Evolutionary conservation across 192 early-diverging fungal species (phyloP).

Genomic region (Mortierella antarctica): DNA sequence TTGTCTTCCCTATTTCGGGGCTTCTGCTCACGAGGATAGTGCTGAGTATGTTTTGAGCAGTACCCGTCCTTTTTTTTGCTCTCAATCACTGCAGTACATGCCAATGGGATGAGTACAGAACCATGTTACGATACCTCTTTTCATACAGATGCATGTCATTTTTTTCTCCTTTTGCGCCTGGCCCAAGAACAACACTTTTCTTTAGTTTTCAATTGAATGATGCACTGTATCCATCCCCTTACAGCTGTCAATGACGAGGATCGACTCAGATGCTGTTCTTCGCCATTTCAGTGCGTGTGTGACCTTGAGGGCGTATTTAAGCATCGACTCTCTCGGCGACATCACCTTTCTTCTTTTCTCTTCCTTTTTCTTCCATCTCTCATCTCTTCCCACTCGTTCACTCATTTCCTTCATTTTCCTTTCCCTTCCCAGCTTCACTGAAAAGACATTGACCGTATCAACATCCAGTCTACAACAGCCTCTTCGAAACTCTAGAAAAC

Average conservation of each 20-base stretch:
- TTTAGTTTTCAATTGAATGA: too few species aligned
- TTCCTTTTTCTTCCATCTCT: not conserved
- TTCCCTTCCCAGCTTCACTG: not conserved
- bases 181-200: too few species aligned
- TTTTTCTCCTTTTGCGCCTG: not conserved
- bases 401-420: not conserved
- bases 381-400: not conserved
- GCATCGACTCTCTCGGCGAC: not conserved
- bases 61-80: constrained; percentile 2
- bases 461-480: not conserved
- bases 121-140: not conserved
- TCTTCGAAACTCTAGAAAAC: not conserved
- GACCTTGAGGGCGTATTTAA: too few species aligned
- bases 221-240: too few species aligned
- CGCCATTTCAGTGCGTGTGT: too few species aligned
- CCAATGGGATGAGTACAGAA: not conserved
- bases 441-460: not conserved
- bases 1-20: constrained; percentile 7
- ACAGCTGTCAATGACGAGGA: too few species aligned
- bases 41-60: not conserved
- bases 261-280: too few species aligned
- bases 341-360: constrained; percentile 1
- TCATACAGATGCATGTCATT: not conserved
- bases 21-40: not conserved
- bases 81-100: not conserved